These are phyloP conservation scores for Saccharomycopsis guyanensis DNA, from an alignment of 805 yeast genomes.

Conservation along the genomic window DNA sequence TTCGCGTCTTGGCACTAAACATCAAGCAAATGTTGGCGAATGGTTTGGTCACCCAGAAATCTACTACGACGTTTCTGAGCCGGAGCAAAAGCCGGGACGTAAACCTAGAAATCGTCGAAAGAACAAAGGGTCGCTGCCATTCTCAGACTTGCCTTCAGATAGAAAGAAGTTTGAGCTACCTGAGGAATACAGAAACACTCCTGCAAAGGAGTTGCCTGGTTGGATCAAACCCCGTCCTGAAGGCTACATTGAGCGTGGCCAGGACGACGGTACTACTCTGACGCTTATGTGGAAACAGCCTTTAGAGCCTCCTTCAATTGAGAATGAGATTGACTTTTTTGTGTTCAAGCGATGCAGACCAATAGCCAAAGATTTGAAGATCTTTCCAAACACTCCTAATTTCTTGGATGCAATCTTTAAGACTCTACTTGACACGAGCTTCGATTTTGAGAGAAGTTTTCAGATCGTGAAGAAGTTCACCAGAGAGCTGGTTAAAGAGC, in stretches of 20 bases:
- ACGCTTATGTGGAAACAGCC: constrained; percentile 61
- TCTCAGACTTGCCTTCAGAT: constrained; percentile 7
- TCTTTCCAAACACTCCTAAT: constrained; percentile 66
- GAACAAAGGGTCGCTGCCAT: not conserved
- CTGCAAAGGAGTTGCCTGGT: constrained; percentile 46
- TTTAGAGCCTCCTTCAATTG: constrained; percentile 22
- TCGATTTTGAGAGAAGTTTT: constrained; percentile 45
- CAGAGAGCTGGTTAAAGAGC: constrained; percentile 60
- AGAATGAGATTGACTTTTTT: constrained; percentile 43
- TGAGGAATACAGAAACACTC: constrained; percentile 33
- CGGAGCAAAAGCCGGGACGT: constrained; percentile 6
- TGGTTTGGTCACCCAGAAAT: constrained; percentile 58
- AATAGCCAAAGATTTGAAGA: constrained; percentile 45
- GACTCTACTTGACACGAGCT: constrained; percentile 43
- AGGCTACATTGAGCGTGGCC: constrained; percentile 83
- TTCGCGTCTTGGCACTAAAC: constrained; percentile 65
- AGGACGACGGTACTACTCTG: constrained; percentile 50
- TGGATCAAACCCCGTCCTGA: constrained; percentile 77
- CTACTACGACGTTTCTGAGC: constrained; percentile 45
- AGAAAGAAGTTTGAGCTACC: constrained; percentile 35
- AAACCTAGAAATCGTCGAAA: constrained; percentile 14
- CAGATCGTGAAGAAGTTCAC: constrained; percentile 40
- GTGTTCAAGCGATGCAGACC: constrained; percentile 42
- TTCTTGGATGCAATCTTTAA: constrained; percentile 69
- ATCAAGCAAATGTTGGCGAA: constrained; percentile 60